Base-by-base conservation (phyloP, 2,329 filamentous ascomycete genomes). In the Torrubiella hemipterigena region DNA sequence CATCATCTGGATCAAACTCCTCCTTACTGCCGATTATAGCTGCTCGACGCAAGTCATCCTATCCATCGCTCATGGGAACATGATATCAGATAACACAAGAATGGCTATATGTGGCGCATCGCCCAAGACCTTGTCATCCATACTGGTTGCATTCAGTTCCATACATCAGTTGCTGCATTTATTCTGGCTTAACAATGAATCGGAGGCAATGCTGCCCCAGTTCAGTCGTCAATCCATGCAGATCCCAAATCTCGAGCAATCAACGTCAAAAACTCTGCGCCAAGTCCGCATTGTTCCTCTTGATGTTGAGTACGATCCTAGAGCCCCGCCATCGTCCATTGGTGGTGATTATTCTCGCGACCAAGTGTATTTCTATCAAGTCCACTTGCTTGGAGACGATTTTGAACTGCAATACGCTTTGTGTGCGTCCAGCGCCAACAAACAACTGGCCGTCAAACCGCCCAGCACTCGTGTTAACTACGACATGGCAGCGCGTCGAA, bases 311-410 rank as follows among this genome's bases (percentile, higher is more conserved):
- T 14, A 28, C 15, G 33, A 32, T 13, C 26, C 36, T 5, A 29
- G 29, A 6, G 25, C 34, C 7, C 25, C 33, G 6, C 24, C 40
- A 1, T 25, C 33, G 11, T 48, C 48, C 1, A 34, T 42, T 3
- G 55, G 54, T 11, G 41, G 41, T 13, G 32, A 41, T 10, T 59
- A 63, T 30, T 35, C 46, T 8, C 39, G 50, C 4, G 38, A 52
- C 16, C 48, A 48, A 4, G 43, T 61, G 3, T 50, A 51, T 14
- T 67, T 69, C 39, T 69, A 61, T 32, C 66, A 72, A 36, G 38
- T 67, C 11, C 58, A 54, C 31, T 48, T 55, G 9, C 40, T 73
- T 3, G 54, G 47, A 5, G 47, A 51, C 16, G 52, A 68, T 34
- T 48, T 69, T 23, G 54, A 57, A 23, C 37, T 73, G 12, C 47